Evolutionary conservation across 1,284 basidiomycete species (phyloP).

Genomic region (Athelia sp.): DNA sequence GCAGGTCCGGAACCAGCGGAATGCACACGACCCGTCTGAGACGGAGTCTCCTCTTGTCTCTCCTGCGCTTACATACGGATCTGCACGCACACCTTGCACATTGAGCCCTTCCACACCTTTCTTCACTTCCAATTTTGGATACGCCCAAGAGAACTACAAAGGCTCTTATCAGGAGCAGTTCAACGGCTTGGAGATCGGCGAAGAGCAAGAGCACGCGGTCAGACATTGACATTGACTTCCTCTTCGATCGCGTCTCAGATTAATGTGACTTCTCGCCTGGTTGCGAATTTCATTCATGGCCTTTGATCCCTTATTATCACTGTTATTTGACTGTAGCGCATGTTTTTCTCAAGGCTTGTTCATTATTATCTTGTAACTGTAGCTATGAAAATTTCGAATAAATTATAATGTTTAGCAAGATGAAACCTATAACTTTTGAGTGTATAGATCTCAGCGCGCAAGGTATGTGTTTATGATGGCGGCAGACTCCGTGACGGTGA

Average conservation of each 20-base stretch:
- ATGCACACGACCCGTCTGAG: conserved; percentile 9
- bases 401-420: too few relatives aligned
- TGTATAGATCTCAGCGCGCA: too few relatives aligned
- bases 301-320: background rate
- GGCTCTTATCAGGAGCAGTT: conserved; percentile 4
- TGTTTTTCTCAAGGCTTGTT: background rate
- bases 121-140: conserved; percentile 26
- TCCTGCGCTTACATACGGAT: conserved; percentile 30
- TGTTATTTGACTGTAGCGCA: too few relatives aligned
- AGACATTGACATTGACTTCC: background rate
- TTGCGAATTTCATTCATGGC: background rate
- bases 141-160: conserved; percentile 23
- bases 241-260: background rate
- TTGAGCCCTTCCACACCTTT: conserved; percentile 33
- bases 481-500: too few relatives aligned
- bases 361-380: background rate
- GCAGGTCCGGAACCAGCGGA: conserved; percentile 4
- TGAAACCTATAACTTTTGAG: too few relatives aligned
- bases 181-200: background rate
- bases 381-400: too few relatives aligned
- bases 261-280: background rate
- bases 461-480: too few relatives aligned
- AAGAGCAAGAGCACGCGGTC: background rate
- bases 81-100: conserved; percentile 29
- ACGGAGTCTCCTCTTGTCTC: conserved; percentile 27